phyloP scores from a whole-genome alignment of 2,329 filamentous ascomycete species.

The Xylariaceae sp. region DNA sequence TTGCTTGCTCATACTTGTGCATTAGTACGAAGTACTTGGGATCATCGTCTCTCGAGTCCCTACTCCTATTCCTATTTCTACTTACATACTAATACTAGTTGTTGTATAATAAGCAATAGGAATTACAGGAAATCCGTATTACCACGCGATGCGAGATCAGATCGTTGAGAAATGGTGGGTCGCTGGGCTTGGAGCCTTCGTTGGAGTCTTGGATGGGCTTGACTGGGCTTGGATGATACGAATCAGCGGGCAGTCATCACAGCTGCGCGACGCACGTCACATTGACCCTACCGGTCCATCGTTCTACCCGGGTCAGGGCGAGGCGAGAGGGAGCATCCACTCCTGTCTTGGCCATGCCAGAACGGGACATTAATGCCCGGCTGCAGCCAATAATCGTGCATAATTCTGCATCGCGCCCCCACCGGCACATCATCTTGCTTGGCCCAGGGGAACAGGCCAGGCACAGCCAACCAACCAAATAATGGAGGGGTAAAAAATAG shows the following conservation, averaged over 20 bases:
- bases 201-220: too few relatives aligned
- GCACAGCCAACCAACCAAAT: conserved; percentile 9
- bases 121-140: not conserved
- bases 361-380: too few relatives aligned
- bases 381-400: not conserved
- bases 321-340: not conserved
- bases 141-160: conserved; percentile 29
- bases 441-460: conserved; percentile 4
- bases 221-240: not conserved
- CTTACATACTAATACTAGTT: too few relatives aligned
- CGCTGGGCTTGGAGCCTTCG: not conserved
- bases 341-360: not conserved
- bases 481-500: conserved; percentile 2
- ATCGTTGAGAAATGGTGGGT: conserved; percentile 40
- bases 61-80: too few relatives aligned
- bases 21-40: too few relatives aligned
- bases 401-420: not conserved
- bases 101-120: not conserved
- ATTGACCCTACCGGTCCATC: not conserved
- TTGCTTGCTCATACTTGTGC: too few relatives aligned
- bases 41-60: too few relatives aligned
- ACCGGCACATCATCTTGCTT: not conserved
- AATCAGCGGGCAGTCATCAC: conserved; percentile 14
- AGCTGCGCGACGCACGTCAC: not conserved
- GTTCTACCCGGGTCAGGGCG: not conserved